Base-by-base conservation (phyloP, 2,329 filamentous ascomycete species). In the Chrysoporthe deuterocubensis region DNA sequence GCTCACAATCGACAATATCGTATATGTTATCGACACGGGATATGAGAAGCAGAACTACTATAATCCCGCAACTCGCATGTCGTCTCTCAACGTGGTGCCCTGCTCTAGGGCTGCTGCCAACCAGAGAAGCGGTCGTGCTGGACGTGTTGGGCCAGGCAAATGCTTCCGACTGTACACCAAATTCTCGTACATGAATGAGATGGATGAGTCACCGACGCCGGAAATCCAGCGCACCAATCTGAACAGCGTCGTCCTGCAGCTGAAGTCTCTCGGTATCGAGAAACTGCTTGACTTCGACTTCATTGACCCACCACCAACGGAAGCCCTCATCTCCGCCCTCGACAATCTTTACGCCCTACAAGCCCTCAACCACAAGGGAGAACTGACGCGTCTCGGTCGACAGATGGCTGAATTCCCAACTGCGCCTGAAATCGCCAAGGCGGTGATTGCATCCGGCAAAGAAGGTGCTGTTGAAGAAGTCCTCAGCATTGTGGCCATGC, bases 361-460 rank as follows among this genome's bases (percentile, higher is more conserved):
- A 40, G 93, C 93, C 0, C 83, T 99, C 61, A 97, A 97, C 75
- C 91, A 95, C 77, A 90, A 90, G 72, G 96, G 95, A 67, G 91
- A 94, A 71, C 83, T 99, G 56, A 98, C 96, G 32, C 96, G 96
- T 75, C 82, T 97, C 16, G 96, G 96, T 1, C 88, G 96, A 0
- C 92, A 97, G 76, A 97, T 98, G 92, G 92, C 93, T 18, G 95
- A 98, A 78, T 96, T 98, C 74, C 95, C 95, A 0, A 93, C 93
- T 0, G 93, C 97, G 67, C 94, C 94, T 0, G 96, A 96, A 90
- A 86, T 97, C 4, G 92, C 94, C 65, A 96, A 96, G 78, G 89
- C 93, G 0, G 91, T 99, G 21, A 87, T 99, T 3, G 93, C 93
- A 0, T 93, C 95, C 0, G 92, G 96, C 78, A 92, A 93, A 73